Base-by-base conservation (phyloP, 2,329 filamentous ascomycete genomes). In the Aspergillus jensenii region DNA sequence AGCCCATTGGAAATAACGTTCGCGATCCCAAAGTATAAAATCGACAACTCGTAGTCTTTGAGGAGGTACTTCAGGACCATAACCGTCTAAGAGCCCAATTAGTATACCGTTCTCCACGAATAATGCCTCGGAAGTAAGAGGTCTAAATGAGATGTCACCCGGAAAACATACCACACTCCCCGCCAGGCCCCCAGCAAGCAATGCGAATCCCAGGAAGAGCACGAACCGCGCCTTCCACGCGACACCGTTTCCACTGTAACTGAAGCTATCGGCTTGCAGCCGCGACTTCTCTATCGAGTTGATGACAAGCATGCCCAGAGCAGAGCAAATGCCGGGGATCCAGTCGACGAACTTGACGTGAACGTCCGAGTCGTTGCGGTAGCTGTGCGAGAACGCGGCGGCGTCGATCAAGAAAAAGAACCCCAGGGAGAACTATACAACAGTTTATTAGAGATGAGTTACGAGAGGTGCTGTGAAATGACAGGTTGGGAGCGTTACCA, bases 311-410 rank as follows among this genome's bases (percentile, higher is more conserved):
- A 89, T 89, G 59, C 87, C 87, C 33, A 89, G 79, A 59, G 84
- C 81, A 44, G 84, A 87, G 79, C 87, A 89, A 75, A 90, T 89
- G 59, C 83, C 82, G 3, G 87, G 87, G 65, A 90, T 86, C 87
- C 87, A 90, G 77, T 90, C 87, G 64, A 89, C 81, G 73, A 89
- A 89, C 72, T 83, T 88, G 69, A 89, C 81, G 74, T 89, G 85
- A 19, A 87, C 81, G 59, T 80, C 73, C 51, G 84, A 84, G 61
- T 82, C 84, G 72, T 89, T 89, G 68, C 79, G 80, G 55, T 78
- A 67, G 58, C 85, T 87, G 66, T 84, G 84, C 52, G 85, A 88
- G 76, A 81, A 88, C 58, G 84, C 79, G 17, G 86, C 82, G 59
- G 85, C 84, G 66, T 90, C 87, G 74, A 90, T 81, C 64, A 89